phyloP scores from a whole-genome alignment of 1,284 basidiomycete genomes.

The Anthracocystis setariae region DNA sequence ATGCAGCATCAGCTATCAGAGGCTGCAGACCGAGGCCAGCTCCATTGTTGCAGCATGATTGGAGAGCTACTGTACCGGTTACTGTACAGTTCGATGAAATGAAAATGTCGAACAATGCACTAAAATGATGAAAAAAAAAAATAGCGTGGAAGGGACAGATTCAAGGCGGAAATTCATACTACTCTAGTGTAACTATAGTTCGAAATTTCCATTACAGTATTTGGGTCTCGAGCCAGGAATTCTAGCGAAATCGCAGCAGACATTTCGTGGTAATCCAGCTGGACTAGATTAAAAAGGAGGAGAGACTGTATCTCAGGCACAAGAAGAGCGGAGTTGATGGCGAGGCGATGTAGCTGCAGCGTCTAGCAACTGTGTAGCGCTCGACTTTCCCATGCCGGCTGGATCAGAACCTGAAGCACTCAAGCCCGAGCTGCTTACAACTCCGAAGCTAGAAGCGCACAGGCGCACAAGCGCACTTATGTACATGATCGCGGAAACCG shows the following conservation, averaged over 20 bases:
- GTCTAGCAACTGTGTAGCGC: conserved; percentile 3
- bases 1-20: conserved; percentile 12
- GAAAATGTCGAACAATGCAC: neutral
- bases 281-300: neutral
- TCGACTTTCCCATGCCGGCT: conserved; percentile 21
- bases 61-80: neutral
- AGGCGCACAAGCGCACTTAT: conserved; percentile 2
- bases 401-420: conserved; percentile 1
- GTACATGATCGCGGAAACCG: neutral
- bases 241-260: neutral
- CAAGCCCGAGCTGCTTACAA: conserved; percentile 38
- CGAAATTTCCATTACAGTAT: neutral
- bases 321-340: neutral
- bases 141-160: neutral
- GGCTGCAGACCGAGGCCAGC: conserved; percentile 1
- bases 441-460: conserved; percentile 28
- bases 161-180: neutral
- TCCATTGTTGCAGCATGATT: neutral
- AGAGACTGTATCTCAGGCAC: neutral
- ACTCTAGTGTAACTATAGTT: too few species aligned
- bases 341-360: too few species aligned
- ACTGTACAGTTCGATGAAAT: neutral
- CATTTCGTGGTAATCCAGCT: neutral
- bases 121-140: neutral
- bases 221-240: neutral